Base-by-base conservation (phyloP, 139 green algal genomes). In the Picochlorum costavermella region DNA sequence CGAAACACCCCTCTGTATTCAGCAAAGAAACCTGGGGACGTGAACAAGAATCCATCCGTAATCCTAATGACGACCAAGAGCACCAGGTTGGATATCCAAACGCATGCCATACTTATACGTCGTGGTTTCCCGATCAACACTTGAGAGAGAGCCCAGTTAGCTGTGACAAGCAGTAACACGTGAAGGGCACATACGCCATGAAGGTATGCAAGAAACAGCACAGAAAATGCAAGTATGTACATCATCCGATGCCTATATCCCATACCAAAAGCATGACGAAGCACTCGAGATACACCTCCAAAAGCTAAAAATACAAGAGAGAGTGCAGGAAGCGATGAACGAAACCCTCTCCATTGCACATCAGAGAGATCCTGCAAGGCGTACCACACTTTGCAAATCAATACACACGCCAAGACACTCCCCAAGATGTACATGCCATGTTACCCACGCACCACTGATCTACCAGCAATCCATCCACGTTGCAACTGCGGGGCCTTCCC, bases 281-380 rank as follows among this genome's bases (percentile, higher is more conserved):
- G 67, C 69, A 65, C 3, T 2, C 60, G 60, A 4, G 81, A 86
- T 3, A 64, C 17, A 1, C 33, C 11, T 4, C 76, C 67, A 51
- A 80, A 85, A 5, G 57, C 14, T 37, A 40, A 16, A n/a, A 26
- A 59, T 3, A 45, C 50, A 59, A 89, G 51, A 0, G 70, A 68
- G 3, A 87, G 68, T 8, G 68, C 40, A 3, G 69, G 69, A 46
- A 86, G 36, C 2, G 62, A 64, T 1, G 44, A 61, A 2, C 87
- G 63, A 67, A 92, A 92, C 5, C 78, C 63, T 23, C 84, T 66
- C 87, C 87, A 95, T 55, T 95, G 87, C 5, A 76, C 67, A 70
- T 95, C 87, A 13, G 86, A 92, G 16, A 91, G 60, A 56, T 94
- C 86, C 46, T 53, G 46, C 46, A 23, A 6, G 17, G 46, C n/a